These are phyloP conservation scores for Jatropha curcas DNA, from an alignment of 345 rosid genomes.

Conservation along the genomic window DNA sequence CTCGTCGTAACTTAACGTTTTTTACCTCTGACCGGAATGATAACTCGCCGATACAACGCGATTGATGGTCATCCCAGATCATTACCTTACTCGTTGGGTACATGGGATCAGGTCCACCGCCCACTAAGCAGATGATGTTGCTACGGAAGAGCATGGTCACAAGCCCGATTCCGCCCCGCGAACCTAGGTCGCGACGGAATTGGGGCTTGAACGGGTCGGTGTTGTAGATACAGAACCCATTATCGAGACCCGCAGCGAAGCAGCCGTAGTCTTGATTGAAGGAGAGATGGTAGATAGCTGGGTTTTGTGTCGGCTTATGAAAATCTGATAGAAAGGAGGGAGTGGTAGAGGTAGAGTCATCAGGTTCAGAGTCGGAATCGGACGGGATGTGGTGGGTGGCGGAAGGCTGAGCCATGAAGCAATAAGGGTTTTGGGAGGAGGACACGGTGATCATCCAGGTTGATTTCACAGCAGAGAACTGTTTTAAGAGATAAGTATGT, in stretches of 20 bases:
- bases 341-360: slow-evolving; percentile 6
- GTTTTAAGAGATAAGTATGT: not conserved
- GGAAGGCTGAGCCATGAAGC: slow-evolving; percentile 4
- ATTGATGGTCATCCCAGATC: slow-evolving; percentile 47
- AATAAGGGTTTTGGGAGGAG: not conserved
- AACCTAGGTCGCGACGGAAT: slow-evolving; percentile 37
- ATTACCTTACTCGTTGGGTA: slow-evolving; percentile 38
- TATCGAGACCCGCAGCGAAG: slow-evolving; percentile 43
- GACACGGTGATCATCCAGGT: not conserved
- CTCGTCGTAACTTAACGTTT: slow-evolving; percentile 40
- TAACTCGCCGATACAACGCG: slow-evolving; percentile 41
- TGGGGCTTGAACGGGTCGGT: slow-evolving; percentile 42
- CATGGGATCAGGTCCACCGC: slow-evolving; percentile 31
- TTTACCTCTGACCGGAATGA: slow-evolving; percentile 46
- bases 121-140: slow-evolving; percentile 40
- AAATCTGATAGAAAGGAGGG: not conserved
- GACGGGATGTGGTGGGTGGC: slow-evolving; percentile 1
- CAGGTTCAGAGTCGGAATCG: slow-evolving; percentile 4
- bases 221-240: slow-evolving; percentile 44
- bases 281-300: slow-evolving; percentile 39
- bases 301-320: slow-evolving; percentile 1
- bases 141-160: slow-evolving; percentile 44
- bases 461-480: not conserved
- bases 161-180: slow-evolving; percentile 24
- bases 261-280: slow-evolving; percentile 50